Conservation (phyloP, 208 protist genomes). For the Lotmaria passim region DNA sequence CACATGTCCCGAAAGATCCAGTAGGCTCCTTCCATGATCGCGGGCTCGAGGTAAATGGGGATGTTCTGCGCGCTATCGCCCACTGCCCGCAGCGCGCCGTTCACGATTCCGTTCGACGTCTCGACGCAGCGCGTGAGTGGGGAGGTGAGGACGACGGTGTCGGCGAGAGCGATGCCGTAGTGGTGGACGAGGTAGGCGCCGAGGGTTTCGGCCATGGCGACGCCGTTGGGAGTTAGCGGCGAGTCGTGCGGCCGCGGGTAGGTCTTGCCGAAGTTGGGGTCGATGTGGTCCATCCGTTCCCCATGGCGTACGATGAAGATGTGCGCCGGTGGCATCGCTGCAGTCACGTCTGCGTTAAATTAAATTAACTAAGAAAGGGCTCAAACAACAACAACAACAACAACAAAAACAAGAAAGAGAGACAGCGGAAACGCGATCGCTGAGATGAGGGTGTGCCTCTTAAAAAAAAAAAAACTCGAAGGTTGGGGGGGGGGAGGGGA, state of each 20-base stretch:
- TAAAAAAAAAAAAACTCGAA: not conserved
- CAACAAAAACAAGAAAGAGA: not conserved
- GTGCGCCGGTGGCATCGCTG: slow-evolving; percentile 12
- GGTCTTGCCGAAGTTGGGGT: slow-evolving; percentile 39
- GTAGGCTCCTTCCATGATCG: slow-evolving; percentile 45
- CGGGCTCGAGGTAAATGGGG: slow-evolving; percentile 52
- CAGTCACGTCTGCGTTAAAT: no score
- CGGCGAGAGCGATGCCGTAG: slow-evolving; percentile 24
- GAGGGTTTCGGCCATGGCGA: slow-evolving; percentile 50
- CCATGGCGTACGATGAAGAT: slow-evolving; percentile 53
- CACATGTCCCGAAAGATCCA: slow-evolving; percentile 58
- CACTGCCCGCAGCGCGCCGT: slow-evolving; percentile 28
- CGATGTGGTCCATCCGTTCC: slow-evolving; percentile 56
- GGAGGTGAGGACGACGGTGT: slow-evolving; percentile 44
- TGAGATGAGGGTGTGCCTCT: not conserved
- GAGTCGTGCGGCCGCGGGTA: slow-evolving; percentile 62
- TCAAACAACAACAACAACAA: not conserved
- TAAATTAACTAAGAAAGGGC: no score
- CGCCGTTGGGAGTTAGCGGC: slow-evolving; percentile 54
- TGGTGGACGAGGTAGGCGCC: slow-evolving; percentile 39
- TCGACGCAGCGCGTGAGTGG: slow-evolving; percentile 61
- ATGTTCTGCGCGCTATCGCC: slow-evolving; percentile 11
- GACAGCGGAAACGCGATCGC: no score
- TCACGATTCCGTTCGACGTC: slow-evolving; percentile 51
- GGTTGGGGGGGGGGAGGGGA: not conserved